These are phyloP conservation scores for Macadamia tetraphylla DNA, from an alignment of 164 flowering plant genomes.

Conservation along the genomic window DNA sequence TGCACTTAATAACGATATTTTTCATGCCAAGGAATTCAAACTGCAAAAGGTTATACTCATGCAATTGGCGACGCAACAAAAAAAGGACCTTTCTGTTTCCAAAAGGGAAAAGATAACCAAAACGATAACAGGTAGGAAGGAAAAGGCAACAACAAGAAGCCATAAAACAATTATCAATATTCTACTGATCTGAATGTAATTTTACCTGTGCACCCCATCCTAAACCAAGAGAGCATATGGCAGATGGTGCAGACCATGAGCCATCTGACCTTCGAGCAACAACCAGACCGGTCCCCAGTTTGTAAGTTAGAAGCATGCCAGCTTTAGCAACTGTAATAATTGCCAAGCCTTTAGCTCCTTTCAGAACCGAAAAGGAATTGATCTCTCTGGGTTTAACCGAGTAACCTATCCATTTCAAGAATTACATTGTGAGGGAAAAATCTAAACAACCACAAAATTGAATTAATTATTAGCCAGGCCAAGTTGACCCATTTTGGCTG, in stretches of 20 bases:
- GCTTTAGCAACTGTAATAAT: constrained; percentile 79
- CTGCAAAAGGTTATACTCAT: no score
- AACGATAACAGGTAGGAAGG: no score
- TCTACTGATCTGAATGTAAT: background rate
- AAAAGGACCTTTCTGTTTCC: no score
- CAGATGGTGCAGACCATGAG: constrained; percentile 96
- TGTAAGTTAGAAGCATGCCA: constrained; percentile 83
- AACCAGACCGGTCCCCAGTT: constrained; percentile 88
- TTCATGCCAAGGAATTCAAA: no score
- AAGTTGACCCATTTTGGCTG: background rate
- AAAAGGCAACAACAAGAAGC: no score
- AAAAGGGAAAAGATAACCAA: no score
- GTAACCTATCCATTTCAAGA: constrained; percentile 54
- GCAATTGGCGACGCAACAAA: no score
- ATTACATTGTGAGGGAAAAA: background rate
- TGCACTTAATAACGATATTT: no score
- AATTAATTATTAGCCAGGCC: background rate
- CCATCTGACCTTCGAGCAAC: constrained; percentile 89
- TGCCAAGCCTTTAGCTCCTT: constrained; percentile 88
- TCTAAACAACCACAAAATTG: background rate
- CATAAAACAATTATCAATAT: no score
- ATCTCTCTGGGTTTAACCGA: constrained; percentile 59
- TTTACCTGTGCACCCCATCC: constrained; percentile 98
- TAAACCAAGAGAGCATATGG: constrained; percentile 78
- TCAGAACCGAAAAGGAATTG: constrained; percentile 65